Conservation (phyloP, 192 early-diverging fungal species). For the Spizellomyces sp. region DNA sequence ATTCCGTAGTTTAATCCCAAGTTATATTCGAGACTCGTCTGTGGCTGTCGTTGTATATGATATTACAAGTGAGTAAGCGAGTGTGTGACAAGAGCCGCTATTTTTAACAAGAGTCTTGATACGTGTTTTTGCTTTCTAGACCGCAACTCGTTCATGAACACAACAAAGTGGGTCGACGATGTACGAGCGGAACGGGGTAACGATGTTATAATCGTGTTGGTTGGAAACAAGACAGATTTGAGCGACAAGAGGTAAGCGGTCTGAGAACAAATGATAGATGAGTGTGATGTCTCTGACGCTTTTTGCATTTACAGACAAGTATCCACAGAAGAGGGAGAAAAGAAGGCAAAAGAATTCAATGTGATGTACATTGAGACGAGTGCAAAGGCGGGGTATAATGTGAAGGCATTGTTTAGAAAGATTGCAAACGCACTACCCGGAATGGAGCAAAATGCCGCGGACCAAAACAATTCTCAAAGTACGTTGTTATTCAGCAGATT, state of each 20-base stretch:
- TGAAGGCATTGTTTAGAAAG: conserved; percentile 95
- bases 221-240: conserved; percentile 99
- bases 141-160: conserved; percentile 95
- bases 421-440: conserved; percentile 93
- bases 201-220: conserved; percentile 97
- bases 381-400: conserved; percentile 98
- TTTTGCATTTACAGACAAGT: conserved; percentile 66
- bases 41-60: conserved; percentile 98
- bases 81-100: neutral
- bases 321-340: conserved; percentile 95
- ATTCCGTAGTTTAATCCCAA: conserved; percentile 95
- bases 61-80: conserved; percentile 77
- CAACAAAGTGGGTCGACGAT: conserved; percentile 98
- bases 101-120: neutral
- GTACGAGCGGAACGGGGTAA: conserved; percentile 96
- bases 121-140: conserved; percentile 52
- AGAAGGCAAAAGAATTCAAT: conserved; percentile 93
- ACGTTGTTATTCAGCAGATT: neutral
- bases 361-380: conserved; percentile 99
- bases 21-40: conserved; percentile 97
- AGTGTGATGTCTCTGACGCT: neutral
- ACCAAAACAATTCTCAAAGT: conserved; percentile 10
- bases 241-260: conserved; percentile 78
- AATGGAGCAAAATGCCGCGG: conserved; percentile 55
- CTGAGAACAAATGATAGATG: neutral